Conservation (phyloP, 352 stramenopile genomes). For the Pythium rhizo-oryzae region DNA sequence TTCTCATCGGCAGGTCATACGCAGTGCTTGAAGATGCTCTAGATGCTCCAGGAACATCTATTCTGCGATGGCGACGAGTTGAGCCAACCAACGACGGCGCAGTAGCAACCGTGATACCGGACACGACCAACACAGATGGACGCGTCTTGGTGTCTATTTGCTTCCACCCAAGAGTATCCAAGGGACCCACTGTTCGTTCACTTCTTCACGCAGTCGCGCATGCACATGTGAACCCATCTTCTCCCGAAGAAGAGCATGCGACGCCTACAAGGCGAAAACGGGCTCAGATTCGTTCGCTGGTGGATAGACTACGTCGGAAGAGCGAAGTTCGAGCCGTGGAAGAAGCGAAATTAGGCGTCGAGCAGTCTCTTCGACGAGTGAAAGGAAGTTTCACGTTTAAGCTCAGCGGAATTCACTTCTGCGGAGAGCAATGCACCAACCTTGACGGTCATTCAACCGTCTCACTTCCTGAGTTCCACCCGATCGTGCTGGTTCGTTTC, state of each 20-base stretch:
- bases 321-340: background rate
- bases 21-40: constrained; percentile 17
- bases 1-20: constrained; percentile 8
- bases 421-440: constrained; percentile 34
- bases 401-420: constrained; percentile 37
- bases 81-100: background rate
- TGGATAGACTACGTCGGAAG: background rate
- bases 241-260: background rate
- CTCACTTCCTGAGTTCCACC: constrained; percentile 31
- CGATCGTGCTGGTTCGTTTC: constrained; percentile 33
- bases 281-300: background rate
- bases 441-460: constrained; percentile 31
- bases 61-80: constrained; percentile 11
- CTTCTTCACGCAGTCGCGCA: background rate
- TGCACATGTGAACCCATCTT: background rate
- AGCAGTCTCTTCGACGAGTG: background rate
- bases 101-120: background rate
- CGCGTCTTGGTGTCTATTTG: constrained; percentile 14
- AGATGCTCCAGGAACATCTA: constrained; percentile 15
- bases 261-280: background rate
- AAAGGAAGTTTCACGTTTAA: constrained; percentile 23
- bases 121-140: background rate
- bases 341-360: background rate
- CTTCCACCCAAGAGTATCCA: constrained; percentile 30
- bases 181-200: constrained; percentile 4